Evolutionary conservation across 2,329 filamentous ascomycete species (phyloP).

Genomic region (Dactylellina leptospora): DNA sequence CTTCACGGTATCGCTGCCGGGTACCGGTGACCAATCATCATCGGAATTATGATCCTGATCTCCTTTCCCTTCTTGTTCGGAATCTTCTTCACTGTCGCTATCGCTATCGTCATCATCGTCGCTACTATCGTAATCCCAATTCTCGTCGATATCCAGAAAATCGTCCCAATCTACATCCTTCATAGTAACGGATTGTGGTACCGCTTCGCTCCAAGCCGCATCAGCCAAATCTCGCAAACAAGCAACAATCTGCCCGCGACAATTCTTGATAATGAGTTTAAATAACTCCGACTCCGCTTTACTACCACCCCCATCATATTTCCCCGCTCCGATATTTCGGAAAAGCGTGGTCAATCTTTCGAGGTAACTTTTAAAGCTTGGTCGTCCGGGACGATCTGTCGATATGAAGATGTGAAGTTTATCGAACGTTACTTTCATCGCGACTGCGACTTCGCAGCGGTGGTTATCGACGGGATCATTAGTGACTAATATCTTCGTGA

Average conservation of each 20-base stretch:
- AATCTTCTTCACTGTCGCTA: too few relatives aligned
- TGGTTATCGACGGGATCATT: too few relatives aligned
- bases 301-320: neutral
- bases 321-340: neutral
- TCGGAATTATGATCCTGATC: too few relatives aligned
- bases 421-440: neutral
- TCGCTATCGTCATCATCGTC: neutral
- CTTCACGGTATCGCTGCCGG: too few relatives aligned
- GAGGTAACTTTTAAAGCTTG: neutral
- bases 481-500: too few relatives aligned
- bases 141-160: neutral
- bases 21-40: too few relatives aligned
- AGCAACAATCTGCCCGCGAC: neutral
- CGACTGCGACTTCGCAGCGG: too few relatives aligned
- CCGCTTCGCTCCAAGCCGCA: slow-evolving; percentile 1
- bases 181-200: neutral
- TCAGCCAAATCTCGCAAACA: neutral
- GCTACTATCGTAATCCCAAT: neutral
- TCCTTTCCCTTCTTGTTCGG: too few relatives aligned
- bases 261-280: neutral
- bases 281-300: slow-evolving; percentile 1
- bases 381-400: neutral
- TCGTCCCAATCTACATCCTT: neutral
- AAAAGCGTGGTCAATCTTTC: neutral
- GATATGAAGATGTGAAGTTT: neutral